phyloP scores from a whole-genome alignment of 768 basidiomycete species.

The Boletales sp. region DNA sequence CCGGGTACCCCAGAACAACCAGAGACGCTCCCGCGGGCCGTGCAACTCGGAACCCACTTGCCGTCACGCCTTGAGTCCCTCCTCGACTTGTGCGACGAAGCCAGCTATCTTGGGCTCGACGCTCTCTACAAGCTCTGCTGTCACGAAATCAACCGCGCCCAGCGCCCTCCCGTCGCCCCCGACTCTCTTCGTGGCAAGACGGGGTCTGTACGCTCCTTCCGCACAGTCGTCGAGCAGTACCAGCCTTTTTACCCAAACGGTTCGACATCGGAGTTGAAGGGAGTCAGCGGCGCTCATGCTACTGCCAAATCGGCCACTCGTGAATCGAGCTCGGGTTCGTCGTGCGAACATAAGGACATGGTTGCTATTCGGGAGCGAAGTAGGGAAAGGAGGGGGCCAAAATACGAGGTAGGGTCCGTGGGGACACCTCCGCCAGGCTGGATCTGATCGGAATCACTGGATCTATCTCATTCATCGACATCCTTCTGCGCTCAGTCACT shows the following conservation, averaged over 20 bases:
- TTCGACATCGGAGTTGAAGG: conserved; percentile 5
- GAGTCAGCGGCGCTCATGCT: neutral
- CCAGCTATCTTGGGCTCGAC: conserved; percentile 66
- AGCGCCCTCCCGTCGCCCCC: conserved; percentile 36
- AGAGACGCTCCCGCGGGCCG: conserved; percentile 56
- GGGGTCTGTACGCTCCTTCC: conserved; percentile 57
- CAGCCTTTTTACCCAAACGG: conserved; percentile 28
- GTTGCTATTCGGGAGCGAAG: conserved; percentile 12
- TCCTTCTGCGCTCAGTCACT: no score
- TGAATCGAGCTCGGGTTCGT: conserved; percentile 7
- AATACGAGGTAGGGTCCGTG: neutral
- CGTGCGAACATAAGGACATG: conserved; percentile 11
- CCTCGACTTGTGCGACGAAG: conserved; percentile 77
- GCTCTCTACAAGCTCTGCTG: conserved; percentile 62
- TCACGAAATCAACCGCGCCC: conserved; percentile 58
- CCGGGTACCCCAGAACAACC: conserved; percentile 42
- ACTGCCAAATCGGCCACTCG: neutral
- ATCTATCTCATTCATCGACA: no score
- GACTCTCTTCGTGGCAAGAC: conserved; percentile 39
- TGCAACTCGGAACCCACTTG: conserved; percentile 42
- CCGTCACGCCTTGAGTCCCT: conserved; percentile 57
- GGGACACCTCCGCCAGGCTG: conserved; percentile 42
- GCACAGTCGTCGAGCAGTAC: conserved; percentile 54
- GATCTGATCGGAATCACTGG: conserved; percentile 33
- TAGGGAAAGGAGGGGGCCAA: conserved; percentile 2